Base-by-base conservation (phyloP, 495 filamentous ascomycete genomes). In the Talaromyces thailandensis region DNA sequence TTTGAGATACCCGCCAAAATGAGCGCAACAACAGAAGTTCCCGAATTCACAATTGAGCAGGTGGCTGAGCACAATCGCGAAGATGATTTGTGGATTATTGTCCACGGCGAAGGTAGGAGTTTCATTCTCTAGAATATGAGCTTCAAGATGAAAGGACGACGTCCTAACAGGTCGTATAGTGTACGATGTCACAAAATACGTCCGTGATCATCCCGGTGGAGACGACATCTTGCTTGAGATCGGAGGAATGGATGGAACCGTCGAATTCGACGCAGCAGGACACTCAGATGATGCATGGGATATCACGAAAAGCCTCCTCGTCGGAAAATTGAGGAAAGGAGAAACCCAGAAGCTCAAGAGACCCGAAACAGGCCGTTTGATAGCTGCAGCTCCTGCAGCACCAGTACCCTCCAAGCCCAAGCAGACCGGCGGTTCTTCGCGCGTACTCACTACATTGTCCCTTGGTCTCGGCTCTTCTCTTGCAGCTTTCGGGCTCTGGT, bases 131-230 rank as follows among this genome's bases (percentile, higher is more conserved):
- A 48, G 16, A 60, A 35, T 14, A 43, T 16, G 23, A 5, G 16
- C 43, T 1, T 35, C 29, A 31, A 7, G 8, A 31, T 6, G 6
- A 31, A 31, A 31, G n/a, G n/a, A n/a, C 8, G 29, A 64, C 48
- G 55, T 58, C 18, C 11, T n/a, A 12, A 51, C 48, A 31, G n/a
- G 24, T 14, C 63, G 7, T 29, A 14, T 43, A 84, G 79, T 84
- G 3, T 83, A 81, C 65, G 67, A 85, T 68, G 71, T 82, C 43
- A 74, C 82, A 7, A 65, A 70, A 25, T 84, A 84, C 62, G 48
- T 78, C 0, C 65, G 77, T 58, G 81, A 85, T 60, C 82, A 85
- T 63, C 83, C 83, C 0, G 83, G 83, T 9, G 83, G 82, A 3
- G 68, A 68, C 12, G 78, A 80, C 0, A 68, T 78, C 8, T 71